A percentile compares a stretch with the other conserved stretches of the same genome.
Evolutionary conservation across 495 filamentous ascomycete genomes (phyloP).

Genomic region (Aspergillus bridgeri): DNA sequence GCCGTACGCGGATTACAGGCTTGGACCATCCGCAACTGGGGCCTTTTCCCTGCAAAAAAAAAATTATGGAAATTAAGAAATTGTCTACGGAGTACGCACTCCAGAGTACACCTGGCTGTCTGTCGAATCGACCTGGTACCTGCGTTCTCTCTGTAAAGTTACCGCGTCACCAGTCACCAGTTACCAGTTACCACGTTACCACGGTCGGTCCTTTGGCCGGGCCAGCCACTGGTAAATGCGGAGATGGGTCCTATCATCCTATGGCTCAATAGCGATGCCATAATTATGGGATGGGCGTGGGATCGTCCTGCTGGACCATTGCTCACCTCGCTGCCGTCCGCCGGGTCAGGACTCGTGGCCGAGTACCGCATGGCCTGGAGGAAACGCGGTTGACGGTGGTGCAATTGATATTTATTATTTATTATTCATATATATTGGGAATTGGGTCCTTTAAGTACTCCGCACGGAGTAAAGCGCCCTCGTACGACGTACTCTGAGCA

Average conservation of each 20-base stretch:
- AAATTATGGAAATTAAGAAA: too few species aligned
- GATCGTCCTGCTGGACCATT: background rate
- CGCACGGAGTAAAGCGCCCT: too few species aligned
- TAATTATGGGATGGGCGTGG: constrained; percentile 2
- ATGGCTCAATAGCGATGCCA: background rate
- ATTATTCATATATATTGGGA: constrained; percentile 1
- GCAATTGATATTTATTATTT: background rate
- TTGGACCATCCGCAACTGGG: too few species aligned
- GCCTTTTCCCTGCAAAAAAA: too few species aligned
- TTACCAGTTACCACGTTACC: background rate
- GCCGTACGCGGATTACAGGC: background rate
- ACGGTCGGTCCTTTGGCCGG: background rate
- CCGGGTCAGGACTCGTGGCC: constrained; percentile 1
- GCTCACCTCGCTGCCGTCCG: background rate
- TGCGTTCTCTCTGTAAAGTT: background rate
- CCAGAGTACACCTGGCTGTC: too few species aligned
- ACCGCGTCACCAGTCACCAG: too few species aligned
- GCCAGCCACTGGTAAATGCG: background rate
- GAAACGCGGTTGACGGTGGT: background rate
- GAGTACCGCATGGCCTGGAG: background rate
- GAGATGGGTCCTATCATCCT: background rate
- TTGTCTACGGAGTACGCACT: too few species aligned
- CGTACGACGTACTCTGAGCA: too few species aligned
- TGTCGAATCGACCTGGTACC: background rate
- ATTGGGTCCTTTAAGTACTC: too few species aligned